A percentile compares a stretch with the other conserved stretches of the same genome.
phyloP scores from a whole-genome alignment of 106 monocot species.

The Agapanthus africanus region DNA sequence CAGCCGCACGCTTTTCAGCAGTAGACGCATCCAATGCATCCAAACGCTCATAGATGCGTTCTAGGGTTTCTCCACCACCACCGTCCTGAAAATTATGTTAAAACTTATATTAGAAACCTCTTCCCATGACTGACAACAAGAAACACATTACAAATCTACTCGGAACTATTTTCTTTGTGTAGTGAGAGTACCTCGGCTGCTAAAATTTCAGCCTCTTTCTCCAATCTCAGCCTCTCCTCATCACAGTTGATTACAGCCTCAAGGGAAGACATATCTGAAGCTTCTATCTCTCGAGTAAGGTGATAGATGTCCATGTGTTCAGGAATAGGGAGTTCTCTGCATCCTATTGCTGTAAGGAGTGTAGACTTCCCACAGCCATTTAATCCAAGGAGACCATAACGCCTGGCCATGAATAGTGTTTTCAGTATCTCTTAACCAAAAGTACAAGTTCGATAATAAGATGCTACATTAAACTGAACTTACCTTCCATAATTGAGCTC shows the following conservation, averaged over 20 bases:
- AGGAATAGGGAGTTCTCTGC: constrained; percentile 88
- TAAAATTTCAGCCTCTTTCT: constrained; percentile 85
- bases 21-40: constrained; percentile 93
- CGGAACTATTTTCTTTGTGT: not conserved
- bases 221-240: constrained; percentile 76
- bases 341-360: constrained; percentile 73
- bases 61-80: constrained; percentile 64
- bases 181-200: constrained; percentile 38
- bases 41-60: constrained; percentile 79
- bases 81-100: constrained; percentile 38
- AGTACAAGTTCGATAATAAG: not conserved
- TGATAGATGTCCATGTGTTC: constrained; percentile 98
- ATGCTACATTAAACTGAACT: not conserved
- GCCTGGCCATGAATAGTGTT: constrained; percentile 20
- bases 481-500: constrained; percentile 99
- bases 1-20: constrained; percentile 98
- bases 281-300: constrained; percentile 85
- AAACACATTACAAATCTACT: not conserved
- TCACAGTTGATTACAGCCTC: constrained; percentile 92
- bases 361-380: constrained; percentile 99
- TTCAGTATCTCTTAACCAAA: not conserved
- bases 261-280: constrained; percentile 90
- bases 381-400: constrained; percentile 91
- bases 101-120: not conserved
- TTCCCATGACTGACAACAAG: not conserved